Conservation (phyloP, 2,329 filamentous ascomycete species). For the Colletotrichum aenigma region DNA sequence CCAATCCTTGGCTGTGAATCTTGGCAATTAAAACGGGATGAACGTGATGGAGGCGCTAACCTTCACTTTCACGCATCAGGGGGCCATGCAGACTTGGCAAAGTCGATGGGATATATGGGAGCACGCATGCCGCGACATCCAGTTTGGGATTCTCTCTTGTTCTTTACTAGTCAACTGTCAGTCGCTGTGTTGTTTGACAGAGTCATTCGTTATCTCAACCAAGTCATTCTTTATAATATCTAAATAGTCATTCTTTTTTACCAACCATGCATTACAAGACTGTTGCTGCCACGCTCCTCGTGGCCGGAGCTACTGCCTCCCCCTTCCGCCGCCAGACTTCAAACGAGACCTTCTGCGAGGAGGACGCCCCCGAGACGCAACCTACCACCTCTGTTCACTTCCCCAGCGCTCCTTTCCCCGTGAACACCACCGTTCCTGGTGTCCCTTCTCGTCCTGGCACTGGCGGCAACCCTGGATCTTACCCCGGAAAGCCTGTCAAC, state of each 20-base stretch:
- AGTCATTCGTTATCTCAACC: constrained; percentile 8
- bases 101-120: constrained; percentile 13
- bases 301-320: constrained; percentile 15
- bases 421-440: constrained; percentile 10
- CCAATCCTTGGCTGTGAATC: neutral
- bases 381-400: constrained; percentile 1
- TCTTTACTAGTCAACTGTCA: neutral
- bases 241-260: neutral
- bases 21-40: constrained; percentile 13
- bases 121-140: neutral
- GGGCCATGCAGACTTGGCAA: neutral
- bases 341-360: constrained; percentile 17
- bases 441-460: constrained; percentile 1
- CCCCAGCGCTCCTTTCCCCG: neutral
- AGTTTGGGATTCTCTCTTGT: neutral
- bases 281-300: constrained; percentile 12
- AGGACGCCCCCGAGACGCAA: neutral
- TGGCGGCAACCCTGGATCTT: neutral
- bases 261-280: constrained; percentile 17
- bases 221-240: constrained; percentile 10
- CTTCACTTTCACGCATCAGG: neutral
- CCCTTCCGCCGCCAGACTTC: constrained; percentile 11
- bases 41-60: neutral
- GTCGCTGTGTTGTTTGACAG: neutral
- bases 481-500: neutral